These are phyloP conservation scores for Populus ilicifolia DNA, from an alignment of 345 rosid species.

Conservation along the genomic window DNA sequence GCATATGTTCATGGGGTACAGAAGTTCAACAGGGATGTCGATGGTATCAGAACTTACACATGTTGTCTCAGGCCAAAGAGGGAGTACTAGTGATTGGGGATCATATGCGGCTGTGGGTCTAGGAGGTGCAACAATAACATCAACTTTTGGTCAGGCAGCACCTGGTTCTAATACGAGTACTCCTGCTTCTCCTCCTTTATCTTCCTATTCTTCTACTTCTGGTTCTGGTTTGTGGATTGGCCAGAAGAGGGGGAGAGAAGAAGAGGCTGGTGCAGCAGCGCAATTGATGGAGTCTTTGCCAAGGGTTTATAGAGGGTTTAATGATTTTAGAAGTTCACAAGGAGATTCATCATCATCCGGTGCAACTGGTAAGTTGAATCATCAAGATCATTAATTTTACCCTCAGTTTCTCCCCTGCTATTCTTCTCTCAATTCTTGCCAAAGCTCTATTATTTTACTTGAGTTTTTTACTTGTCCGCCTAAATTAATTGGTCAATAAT, in stretches of 20 bases:
- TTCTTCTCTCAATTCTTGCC: not conserved
- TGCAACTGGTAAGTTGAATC: conserved; percentile 25
- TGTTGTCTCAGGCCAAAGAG: conserved; percentile 47
- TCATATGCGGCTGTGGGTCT: not conserved
- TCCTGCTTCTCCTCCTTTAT: conserved; percentile 21
- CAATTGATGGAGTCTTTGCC: conserved; percentile 21
- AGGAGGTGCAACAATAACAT: conserved; percentile 6
- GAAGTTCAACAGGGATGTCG: conserved; percentile 48
- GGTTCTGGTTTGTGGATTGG: conserved; percentile 34
- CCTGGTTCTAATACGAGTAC: conserved; percentile 7
- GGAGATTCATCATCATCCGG: conserved; percentile 37
- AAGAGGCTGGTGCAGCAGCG: conserved; percentile 22
- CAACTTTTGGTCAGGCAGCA: conserved; percentile 14
- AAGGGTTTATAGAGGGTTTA: conserved; percentile 31
- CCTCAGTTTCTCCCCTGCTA: not conserved
- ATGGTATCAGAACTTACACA: conserved; percentile 72
- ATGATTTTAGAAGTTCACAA: conserved; percentile 19
- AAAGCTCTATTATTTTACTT: not conserved
- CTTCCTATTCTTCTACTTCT: conserved; percentile 19
- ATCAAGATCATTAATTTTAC: not conserved
- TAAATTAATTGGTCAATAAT: not conserved
- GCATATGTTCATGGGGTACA: conserved; percentile 35
- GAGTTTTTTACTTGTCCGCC: not conserved
- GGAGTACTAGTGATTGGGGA: conserved; percentile 8
- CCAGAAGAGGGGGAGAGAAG: conserved; percentile 38